Percentiles rank a stretch among this genome's conserved stretches.
Conservation (phyloP, 2,329 filamentous ascomycete species). For the Aspergillus sojae region DNA sequence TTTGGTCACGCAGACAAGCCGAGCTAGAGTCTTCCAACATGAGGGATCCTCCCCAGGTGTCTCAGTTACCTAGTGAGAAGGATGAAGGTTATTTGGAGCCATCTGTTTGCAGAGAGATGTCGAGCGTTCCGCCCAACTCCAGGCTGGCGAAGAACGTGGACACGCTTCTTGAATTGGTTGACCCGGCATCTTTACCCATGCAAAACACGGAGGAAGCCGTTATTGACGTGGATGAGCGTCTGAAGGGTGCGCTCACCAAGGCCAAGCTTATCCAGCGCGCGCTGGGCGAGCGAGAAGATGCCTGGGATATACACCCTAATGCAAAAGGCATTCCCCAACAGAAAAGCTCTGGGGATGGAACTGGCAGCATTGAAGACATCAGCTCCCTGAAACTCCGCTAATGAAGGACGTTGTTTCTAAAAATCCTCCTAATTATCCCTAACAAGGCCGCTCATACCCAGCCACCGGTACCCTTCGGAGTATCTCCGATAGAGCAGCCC, state of each 20-base stretch:
- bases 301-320: slow-evolving; percentile 28
- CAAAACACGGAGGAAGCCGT: slow-evolving; percentile 87
- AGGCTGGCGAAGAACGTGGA: slow-evolving; percentile 77
- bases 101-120: slow-evolving; percentile 43
- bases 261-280: slow-evolving; percentile 81
- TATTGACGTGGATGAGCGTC: slow-evolving; percentile 84
- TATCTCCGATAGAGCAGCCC: slow-evolving; percentile 4
- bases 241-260: slow-evolving; percentile 82
- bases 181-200: slow-evolving; percentile 74
- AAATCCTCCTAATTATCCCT: neutral
- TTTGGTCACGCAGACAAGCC: slow-evolving; percentile 79
- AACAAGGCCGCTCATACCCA: neutral
- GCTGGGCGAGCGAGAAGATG: slow-evolving; percentile 51
- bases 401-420: slow-evolving; percentile 23
- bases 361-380: slow-evolving; percentile 52
- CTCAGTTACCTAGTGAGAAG: slow-evolving; percentile 7
- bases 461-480: slow-evolving; percentile 1
- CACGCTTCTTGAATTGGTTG: slow-evolving; percentile 74
- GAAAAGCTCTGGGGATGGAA: slow-evolving; percentile 35
- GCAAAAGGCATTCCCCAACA: slow-evolving; percentile 33
- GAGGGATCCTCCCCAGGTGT: slow-evolving; percentile 1
- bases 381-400: slow-evolving; percentile 45
- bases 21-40: slow-evolving; percentile 24
- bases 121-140: slow-evolving; percentile 56
- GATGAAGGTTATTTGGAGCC: slow-evolving; percentile 28